phyloP scores from a whole-genome alignment of 148 eudicot species.

The Tetragonia tetragonoides region DNA sequence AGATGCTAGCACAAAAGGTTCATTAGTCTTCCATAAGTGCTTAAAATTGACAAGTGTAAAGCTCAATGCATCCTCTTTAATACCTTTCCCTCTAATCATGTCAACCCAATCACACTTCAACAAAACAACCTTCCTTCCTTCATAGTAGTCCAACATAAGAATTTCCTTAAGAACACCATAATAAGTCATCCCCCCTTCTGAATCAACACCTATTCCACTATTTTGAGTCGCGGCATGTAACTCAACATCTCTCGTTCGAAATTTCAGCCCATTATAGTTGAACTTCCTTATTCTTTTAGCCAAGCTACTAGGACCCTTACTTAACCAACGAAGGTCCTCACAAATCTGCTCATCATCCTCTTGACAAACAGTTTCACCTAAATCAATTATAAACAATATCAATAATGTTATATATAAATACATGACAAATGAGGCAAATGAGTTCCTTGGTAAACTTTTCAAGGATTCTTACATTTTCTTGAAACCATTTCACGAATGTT shows the following conservation, averaged over 20 bases:
- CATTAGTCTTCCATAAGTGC: not conserved
- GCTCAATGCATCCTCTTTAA: not conserved
- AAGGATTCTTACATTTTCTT: not conserved
- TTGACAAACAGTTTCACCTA: not conserved
- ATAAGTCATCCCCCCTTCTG: no score
- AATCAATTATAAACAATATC: not conserved
- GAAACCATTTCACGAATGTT: not conserved
- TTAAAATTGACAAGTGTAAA: not conserved
- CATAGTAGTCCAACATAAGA: not conserved
- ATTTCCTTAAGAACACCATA: not conserved
- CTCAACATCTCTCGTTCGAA: not conserved
- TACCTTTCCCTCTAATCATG: not conserved
- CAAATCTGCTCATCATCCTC: not conserved
- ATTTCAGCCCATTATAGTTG: not conserved
- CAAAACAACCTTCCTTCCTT: not conserved
- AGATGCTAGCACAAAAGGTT: no score
- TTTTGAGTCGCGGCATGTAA: not conserved
- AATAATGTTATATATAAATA: not conserved
- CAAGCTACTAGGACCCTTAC: not conserved
- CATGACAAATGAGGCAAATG: not conserved
- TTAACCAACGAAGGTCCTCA: not conserved
- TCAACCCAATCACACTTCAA: not conserved
- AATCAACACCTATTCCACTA: not conserved
- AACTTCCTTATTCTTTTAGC: not conserved
- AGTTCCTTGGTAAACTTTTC: not conserved